Base-by-base conservation (phyloP, 805 yeast genomes). In the Saturnispora dispora region DNA sequence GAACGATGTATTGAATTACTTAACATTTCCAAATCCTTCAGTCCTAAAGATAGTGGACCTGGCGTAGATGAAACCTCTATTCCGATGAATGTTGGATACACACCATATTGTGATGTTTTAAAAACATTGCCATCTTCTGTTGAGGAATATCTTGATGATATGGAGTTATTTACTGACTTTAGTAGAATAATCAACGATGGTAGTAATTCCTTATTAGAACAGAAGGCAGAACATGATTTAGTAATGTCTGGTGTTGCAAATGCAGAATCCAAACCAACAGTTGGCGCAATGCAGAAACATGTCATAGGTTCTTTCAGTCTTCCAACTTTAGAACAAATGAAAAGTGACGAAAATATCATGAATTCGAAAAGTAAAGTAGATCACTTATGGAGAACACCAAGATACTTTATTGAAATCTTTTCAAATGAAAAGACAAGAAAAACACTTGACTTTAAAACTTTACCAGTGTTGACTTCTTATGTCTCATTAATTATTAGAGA, bases 401-500 rank as follows among this genome's bases (percentile, higher is more conserved):
- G 87, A 60, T 70, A 72, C 41, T 67, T 78, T 20, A 76, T 84
- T 62, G 82, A 82, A 57, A 79, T 83, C 15, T 88, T 82, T 63
- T 64, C 71, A 43, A 71, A 73, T 47, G 66, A 70, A 8, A 78
- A 77, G 3, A 11, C 44, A 2, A 48, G 58, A 25, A 46, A 45
- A 22, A 28, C 45, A 2, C 33, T 55, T 13, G 77, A 73, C 3
- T 78, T 86, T 48, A 83, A 80, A 50, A 87, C 96, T 1, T 80
- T 81, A 4, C 86, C 90, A 0, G 68, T 75, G 3, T 66, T 71
- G 4, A 71, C 69, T 1, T 61, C 79, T 2, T 77, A 78, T 53
- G 74, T 73, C 22, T 81, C 84, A 1, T 69, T 87, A 51, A 63
- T 91, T 25, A 72, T 89, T 57, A 79, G 87, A 55, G 98, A 93